Evolutionary conservation across 164 flowering plant genomes (phyloP).

Genomic region (Cinnamomum micranthum): DNA sequence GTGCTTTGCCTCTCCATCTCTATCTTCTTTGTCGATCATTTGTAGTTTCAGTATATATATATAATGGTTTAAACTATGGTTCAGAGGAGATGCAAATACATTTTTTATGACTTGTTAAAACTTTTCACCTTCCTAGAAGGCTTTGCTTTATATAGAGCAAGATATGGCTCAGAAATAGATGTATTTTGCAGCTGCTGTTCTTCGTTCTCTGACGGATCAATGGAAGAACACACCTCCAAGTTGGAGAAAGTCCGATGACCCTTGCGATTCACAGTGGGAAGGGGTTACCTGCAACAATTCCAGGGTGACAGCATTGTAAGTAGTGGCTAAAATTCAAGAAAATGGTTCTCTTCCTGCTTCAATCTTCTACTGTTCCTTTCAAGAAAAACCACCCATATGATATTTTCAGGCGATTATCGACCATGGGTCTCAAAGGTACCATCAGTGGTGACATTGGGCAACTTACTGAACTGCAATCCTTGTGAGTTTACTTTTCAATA

Average conservation of each 20-base stretch:
- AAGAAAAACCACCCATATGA: background rate
- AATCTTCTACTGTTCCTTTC: background rate
- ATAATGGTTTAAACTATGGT: too few relatives aligned
- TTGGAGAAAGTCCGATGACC: conserved; percentile 67
- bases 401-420: conserved; percentile 65
- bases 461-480: conserved; percentile 59
- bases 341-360: background rate
- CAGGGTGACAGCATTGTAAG: conserved; percentile 73
- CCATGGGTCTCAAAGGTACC: conserved; percentile 66
- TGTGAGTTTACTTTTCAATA: conserved; percentile 46
- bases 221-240: conserved; percentile 81
- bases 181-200: conserved; percentile 41
- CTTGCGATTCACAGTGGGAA: conserved; percentile 75
- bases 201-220: conserved; percentile 44
- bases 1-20: background rate
- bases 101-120: background rate
- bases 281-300: conserved; percentile 71
- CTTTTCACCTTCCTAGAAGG: background rate
- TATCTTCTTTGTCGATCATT: background rate
- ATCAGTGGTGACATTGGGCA: conserved; percentile 72
- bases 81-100: background rate
- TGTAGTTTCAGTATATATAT: background rate
- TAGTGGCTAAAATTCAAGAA: background rate
- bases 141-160: too few relatives aligned
- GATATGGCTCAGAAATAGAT: background rate